Percentiles rank a stretch among this genome's conserved stretches.
These are phyloP conservation scores for Vararia minispora DNA, from an alignment of 768 basidiomycete species.

Conservation along the genomic window DNA sequence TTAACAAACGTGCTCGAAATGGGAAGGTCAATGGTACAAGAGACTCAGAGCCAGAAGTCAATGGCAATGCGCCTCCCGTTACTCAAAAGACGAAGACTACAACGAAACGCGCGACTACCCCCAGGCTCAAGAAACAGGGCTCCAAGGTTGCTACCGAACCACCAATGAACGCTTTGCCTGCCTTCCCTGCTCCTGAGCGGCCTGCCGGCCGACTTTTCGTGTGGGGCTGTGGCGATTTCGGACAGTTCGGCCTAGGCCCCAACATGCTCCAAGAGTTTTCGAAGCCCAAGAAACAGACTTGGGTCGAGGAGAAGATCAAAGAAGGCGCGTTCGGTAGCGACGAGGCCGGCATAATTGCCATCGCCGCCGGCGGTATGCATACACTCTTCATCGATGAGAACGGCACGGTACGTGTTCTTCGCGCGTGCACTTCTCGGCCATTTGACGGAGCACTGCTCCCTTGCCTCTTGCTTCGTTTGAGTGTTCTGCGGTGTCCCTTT, in stretches of 20 bases:
- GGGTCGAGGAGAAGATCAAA: constrained; percentile 67
- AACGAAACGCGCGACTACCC: neutral
- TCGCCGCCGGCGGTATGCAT: constrained; percentile 84
- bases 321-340: constrained; percentile 58
- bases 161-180: constrained; percentile 48
- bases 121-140: neutral
- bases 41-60: no score
- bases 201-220: constrained; percentile 70
- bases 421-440: neutral
- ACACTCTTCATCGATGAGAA: constrained; percentile 81
- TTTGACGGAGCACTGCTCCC: no score
- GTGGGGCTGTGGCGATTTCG: constrained; percentile 91
- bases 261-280: constrained; percentile 58
- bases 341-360: constrained; percentile 69
- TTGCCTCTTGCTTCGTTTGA: constrained; percentile 1
- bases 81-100: no score
- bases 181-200: constrained; percentile 39
- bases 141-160: neutral
- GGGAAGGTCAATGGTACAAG: neutral
- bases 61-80: neutral
- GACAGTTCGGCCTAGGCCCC: constrained; percentile 88
- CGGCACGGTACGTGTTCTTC: constrained; percentile 48
- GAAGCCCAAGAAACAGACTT: constrained; percentile 66
- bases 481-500: no score
- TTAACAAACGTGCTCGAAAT: constrained; percentile 1